Conservation (phyloP, 257 asterid species). For the Anisodus acutangulus region DNA sequence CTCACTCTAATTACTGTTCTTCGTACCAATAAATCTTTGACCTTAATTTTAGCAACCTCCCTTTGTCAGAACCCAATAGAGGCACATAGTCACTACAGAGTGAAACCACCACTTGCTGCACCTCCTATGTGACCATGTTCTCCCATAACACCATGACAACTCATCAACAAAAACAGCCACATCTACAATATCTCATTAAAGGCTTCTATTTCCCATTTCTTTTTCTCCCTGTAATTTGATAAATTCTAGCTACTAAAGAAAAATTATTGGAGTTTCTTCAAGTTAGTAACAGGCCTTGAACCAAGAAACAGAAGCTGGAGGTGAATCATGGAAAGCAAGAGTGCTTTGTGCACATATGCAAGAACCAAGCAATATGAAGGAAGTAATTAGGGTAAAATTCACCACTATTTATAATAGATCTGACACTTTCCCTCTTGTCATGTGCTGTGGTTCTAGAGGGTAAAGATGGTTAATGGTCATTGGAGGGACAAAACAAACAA, state of each 20-base stretch:
- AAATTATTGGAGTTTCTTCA: background rate
- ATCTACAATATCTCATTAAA: background rate
- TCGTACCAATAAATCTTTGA: background rate
- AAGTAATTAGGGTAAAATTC: background rate
- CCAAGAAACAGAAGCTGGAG: constrained; percentile 20
- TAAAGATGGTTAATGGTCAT: constrained; percentile 2
- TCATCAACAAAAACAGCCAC: constrained; percentile 13
- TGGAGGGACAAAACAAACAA: constrained; percentile 15
- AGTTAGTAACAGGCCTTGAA: background rate
- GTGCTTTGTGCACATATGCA: background rate
- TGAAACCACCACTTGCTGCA: background rate
- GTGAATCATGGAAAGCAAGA: background rate
- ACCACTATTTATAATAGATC: background rate
- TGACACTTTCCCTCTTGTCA: background rate
- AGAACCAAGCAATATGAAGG: background rate
- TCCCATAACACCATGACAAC: background rate
- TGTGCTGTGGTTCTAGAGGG: background rate
- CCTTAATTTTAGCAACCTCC: background rate
- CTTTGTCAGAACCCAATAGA: background rate
- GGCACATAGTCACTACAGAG: background rate
- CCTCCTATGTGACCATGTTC: constrained; percentile 14
- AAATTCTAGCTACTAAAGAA: background rate
- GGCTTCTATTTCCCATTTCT: background rate
- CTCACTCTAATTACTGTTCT: background rate
- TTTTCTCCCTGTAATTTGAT: background rate